Evolutionary conservation across 176 grass and related monocot genomes (phyloP).

Genomic region (Phoenix dactylifera): DNA sequence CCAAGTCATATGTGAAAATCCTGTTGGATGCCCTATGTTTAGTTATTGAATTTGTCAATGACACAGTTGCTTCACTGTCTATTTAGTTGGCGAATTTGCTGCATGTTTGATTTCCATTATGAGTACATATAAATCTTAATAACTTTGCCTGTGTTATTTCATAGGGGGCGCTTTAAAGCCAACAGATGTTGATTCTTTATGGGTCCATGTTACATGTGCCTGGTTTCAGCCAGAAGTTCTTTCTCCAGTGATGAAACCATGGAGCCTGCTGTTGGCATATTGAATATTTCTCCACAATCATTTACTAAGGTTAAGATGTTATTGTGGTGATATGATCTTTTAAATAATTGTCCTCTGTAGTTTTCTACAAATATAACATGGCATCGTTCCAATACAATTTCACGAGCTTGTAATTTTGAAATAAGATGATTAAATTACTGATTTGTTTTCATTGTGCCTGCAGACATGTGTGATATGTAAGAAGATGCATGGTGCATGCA

Average conservation of each 20-base stretch:
- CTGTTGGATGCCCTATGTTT: too few species aligned
- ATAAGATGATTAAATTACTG: too few species aligned
- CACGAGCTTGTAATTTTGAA: too few species aligned
- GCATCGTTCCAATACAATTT: too few species aligned
- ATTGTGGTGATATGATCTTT: neutral
- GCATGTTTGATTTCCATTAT: too few species aligned
- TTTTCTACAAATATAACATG: conserved; percentile 1
- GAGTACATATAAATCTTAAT: neutral
- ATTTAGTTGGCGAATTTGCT: too few species aligned
- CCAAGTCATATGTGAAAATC: too few species aligned
- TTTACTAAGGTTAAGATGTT: conserved; percentile 60
- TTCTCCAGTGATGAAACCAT: conserved; percentile 66
- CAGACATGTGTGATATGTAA: conserved; percentile 89
- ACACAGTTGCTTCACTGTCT: too few species aligned
- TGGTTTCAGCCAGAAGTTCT: conserved; percentile 92
- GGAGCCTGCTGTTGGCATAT: conserved; percentile 83
- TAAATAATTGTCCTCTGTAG: neutral
- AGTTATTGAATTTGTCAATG: too few species aligned
- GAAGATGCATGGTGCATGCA: conserved; percentile 84
- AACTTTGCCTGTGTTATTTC: neutral
- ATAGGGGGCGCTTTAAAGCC: conserved; percentile 86
- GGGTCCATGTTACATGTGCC: conserved; percentile 90
- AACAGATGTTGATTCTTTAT: conserved; percentile 70
- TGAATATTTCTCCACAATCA: conserved; percentile 61
- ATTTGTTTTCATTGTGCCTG: conserved; percentile 13